A percentile compares a stretch with the other conserved stretches of the same genome.
These are phyloP conservation scores for Xylaria curta DNA, from an alignment of 495 filamentous ascomycete species.

Conservation along the genomic window DNA sequence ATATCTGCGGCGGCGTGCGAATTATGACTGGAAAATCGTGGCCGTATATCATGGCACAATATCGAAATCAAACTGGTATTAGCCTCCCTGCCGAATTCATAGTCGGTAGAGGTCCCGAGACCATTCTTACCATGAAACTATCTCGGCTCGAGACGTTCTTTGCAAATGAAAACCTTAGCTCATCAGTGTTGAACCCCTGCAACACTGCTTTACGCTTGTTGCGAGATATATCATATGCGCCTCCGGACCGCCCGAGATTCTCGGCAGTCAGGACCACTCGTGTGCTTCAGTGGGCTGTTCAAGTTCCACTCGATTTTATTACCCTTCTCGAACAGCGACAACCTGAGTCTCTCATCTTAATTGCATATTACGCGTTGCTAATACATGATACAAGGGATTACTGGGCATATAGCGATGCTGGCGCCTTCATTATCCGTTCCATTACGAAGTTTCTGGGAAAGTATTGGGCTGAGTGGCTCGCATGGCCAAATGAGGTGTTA, in stretches of 20 bases:
- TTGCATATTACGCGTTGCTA: constrained; percentile 49
- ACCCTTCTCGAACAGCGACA: constrained; percentile 41
- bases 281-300: constrained; percentile 40
- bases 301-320: constrained; percentile 42
- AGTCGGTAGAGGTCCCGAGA: not conserved
- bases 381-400: constrained; percentile 40
- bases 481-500: constrained; percentile 39
- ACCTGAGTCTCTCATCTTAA: constrained; percentile 52
- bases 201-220: not conserved
- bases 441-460: constrained; percentile 41
- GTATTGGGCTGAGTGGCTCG: constrained; percentile 47
- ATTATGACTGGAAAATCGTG: constrained; percentile 10
- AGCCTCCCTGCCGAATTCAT: not conserved
- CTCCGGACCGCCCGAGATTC: not conserved
- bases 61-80: constrained; percentile 8
- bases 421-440: constrained; percentile 38
- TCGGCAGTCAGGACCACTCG: not conserved
- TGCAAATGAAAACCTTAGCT: not conserved
- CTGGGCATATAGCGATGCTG: constrained; percentile 50
- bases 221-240: not conserved
- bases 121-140: not conserved
- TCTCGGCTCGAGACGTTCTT: not conserved
- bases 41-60: constrained; percentile 12
- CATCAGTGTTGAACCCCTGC: not conserved
- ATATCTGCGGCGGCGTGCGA: constrained; percentile 48